Evolutionary conservation across 148 eudicot species (phyloP).

Genomic region (Bassia scoparia): DNA sequence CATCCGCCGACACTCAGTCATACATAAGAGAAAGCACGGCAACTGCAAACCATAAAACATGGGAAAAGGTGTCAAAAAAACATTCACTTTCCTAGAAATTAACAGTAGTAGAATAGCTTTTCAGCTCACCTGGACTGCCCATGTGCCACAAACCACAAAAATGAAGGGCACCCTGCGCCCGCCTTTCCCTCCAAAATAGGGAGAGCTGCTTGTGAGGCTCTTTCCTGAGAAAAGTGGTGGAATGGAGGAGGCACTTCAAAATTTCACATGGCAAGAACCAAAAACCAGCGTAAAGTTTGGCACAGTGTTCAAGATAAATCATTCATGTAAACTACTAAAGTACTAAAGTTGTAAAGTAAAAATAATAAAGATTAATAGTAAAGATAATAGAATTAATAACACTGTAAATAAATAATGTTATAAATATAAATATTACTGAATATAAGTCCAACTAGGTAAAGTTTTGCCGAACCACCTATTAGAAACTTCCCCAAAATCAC

Average conservation of each 20-base stretch:
- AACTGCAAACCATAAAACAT: constrained; percentile 45
- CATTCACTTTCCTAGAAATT: background rate
- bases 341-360: too few relatives aligned
- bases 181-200: constrained; percentile 55
- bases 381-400: too few relatives aligned
- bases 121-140: constrained; percentile 62
- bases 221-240: constrained; percentile 85
- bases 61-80: constrained; percentile 3
- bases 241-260: constrained; percentile 92
- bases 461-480: background rate
- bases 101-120: background rate
- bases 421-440: too few relatives aligned
- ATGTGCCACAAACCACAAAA: constrained; percentile 63
- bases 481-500: background rate
- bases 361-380: too few relatives aligned
- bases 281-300: constrained; percentile 33
- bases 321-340: constrained; percentile 30
- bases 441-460: background rate
- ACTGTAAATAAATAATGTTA: too few relatives aligned
- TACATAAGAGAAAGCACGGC: constrained; percentile 82
- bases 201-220: constrained; percentile 51
- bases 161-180: constrained; percentile 77
- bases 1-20: constrained; percentile 73
- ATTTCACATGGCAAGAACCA: constrained; percentile 37
- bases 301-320: constrained; percentile 32